Percentiles rank a stretch among this genome's conserved stretches.
Evolutionary conservation across 192 early-diverging fungal species (phyloP).

Genomic region (Dimargaris cristalligena): DNA sequence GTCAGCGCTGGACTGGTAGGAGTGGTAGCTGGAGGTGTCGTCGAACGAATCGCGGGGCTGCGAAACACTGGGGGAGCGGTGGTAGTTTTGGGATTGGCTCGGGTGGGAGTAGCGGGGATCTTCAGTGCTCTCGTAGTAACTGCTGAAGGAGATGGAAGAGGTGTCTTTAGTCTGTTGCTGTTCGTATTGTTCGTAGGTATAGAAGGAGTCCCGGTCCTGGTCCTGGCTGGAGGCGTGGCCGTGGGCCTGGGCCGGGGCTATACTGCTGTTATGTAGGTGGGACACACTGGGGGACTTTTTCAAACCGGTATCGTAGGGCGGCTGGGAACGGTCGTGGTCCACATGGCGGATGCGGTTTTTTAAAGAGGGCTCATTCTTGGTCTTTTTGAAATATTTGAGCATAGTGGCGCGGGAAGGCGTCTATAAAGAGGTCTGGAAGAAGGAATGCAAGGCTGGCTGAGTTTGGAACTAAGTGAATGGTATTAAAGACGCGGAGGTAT

Average conservation of each 20-base stretch:
- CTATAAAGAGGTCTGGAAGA: too few relatives aligned
- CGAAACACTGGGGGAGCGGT: neutral
- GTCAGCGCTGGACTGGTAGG: conserved; percentile 22
- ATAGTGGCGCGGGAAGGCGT: neutral
- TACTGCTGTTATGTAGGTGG: neutral
- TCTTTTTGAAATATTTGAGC: neutral
- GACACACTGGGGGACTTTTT: neutral
- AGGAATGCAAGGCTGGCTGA: too few relatives aligned
- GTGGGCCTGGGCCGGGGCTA: too few relatives aligned
- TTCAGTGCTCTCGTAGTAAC: neutral
- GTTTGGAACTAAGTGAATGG: too few relatives aligned
- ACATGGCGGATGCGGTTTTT: neutral
- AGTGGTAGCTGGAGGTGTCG: conserved; percentile 33
- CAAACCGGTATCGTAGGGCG: neutral
- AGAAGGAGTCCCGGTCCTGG: neutral
- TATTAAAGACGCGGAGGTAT: too few relatives aligned
- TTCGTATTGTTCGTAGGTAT: neutral
- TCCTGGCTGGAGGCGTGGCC: too few relatives aligned
- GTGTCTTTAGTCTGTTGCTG: neutral
- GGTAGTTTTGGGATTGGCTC: too few relatives aligned
- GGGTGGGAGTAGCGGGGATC: neutral
- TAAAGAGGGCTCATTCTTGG: neutral
- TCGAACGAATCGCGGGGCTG: conserved; percentile 15
- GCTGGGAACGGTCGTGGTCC: neutral
- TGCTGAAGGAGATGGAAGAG: neutral